These are phyloP conservation scores for Candida easanensis DNA, from an alignment of 805 yeast genomes.

Conservation along the genomic window DNA sequence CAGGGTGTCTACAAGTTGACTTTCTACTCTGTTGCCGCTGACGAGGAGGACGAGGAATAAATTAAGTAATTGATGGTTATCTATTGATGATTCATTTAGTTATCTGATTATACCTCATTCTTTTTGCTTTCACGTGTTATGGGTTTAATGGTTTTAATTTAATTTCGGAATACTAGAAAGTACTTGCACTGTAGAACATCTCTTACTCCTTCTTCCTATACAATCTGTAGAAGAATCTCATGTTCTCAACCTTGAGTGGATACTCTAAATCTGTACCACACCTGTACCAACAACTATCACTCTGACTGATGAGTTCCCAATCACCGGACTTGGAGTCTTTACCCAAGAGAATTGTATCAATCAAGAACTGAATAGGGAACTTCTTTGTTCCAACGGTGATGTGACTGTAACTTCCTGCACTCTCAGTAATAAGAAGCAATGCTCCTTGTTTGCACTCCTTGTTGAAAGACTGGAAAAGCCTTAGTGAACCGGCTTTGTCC, in stretches of 20 bases:
- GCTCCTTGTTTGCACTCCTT: conserved; percentile 52
- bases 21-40: conserved; percentile 98
- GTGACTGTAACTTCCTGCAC: conserved; percentile 88
- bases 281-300: conserved; percentile 84
- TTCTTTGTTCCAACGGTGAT: conserved; percentile 70
- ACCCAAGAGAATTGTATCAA: conserved; percentile 70
- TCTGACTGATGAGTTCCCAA: conserved; percentile 64
- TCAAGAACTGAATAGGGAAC: conserved; percentile 79
- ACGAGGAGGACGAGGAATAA: conserved; percentile 95
- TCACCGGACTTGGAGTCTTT: conserved; percentile 42
- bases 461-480: conserved; percentile 53
- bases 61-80: conserved; percentile 26
- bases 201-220: conserved; percentile 47
- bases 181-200: neutral
- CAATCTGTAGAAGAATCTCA: conserved; percentile 80
- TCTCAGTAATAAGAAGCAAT: conserved; percentile 67
- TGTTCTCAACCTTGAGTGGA: conserved; percentile 72
- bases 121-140: conserved; percentile 18
- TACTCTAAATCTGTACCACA: conserved; percentile 51
- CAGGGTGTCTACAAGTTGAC: conserved; percentile 95
- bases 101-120: conserved; percentile 11
- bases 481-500: conserved; percentile 57
- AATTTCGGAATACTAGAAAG: conserved; percentile 10
- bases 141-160: conserved; percentile 16
- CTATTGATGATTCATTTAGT: conserved; percentile 14